A percentile compares a stretch with the other conserved stretches of the same genome.
These are phyloP conservation scores for Fusarium bulbicola DNA, from an alignment of 2,329 filamentous ascomycete species.

Conservation along the genomic window DNA sequence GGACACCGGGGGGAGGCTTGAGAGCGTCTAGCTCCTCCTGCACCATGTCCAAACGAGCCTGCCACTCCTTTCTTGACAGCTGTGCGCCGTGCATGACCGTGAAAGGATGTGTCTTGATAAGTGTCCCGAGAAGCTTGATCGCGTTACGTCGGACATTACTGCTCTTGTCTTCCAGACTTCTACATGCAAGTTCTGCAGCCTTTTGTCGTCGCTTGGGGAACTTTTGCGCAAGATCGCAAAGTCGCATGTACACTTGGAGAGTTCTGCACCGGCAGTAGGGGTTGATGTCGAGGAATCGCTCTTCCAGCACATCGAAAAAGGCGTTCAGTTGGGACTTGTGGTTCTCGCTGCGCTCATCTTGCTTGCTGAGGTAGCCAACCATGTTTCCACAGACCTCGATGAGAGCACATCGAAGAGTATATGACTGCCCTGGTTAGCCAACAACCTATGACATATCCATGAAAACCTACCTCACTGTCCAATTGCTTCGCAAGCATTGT, in stretches of 20 bases:
- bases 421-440: slow-evolving; percentile 67
- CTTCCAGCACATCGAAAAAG: slow-evolving; percentile 96
- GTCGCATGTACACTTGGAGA: slow-evolving; percentile 90
- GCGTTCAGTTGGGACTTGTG: slow-evolving; percentile 95
- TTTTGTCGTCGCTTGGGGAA: slow-evolving; percentile 91
- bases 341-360: slow-evolving; percentile 90
- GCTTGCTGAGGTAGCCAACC: slow-evolving; percentile 87
- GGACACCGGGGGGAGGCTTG: slow-evolving; percentile 80
- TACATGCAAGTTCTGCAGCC: slow-evolving; percentile 85
- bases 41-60: slow-evolving; percentile 80
- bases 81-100: slow-evolving; percentile 90
- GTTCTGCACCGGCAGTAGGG: slow-evolving; percentile 93
- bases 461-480: slow-evolving; percentile 80
- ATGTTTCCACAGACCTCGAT: slow-evolving; percentile 98
- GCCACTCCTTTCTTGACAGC: slow-evolving; percentile 87
- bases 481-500: slow-evolving; percentile 92
- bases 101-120: slow-evolving; percentile 95
- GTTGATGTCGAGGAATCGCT: slow-evolving; percentile 95
- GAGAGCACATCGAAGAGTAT: slow-evolving; percentile 90
- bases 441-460: no score
- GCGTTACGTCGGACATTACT: slow-evolving; percentile 96
- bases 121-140: slow-evolving; percentile 86
- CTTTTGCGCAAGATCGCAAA: slow-evolving; percentile 95
- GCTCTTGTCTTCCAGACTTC: slow-evolving; percentile 96
- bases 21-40: slow-evolving; percentile 84